phyloP scores from a whole-genome alignment of 768 basidiomycete genomes.

The Mycena albidolilacea region DNA sequence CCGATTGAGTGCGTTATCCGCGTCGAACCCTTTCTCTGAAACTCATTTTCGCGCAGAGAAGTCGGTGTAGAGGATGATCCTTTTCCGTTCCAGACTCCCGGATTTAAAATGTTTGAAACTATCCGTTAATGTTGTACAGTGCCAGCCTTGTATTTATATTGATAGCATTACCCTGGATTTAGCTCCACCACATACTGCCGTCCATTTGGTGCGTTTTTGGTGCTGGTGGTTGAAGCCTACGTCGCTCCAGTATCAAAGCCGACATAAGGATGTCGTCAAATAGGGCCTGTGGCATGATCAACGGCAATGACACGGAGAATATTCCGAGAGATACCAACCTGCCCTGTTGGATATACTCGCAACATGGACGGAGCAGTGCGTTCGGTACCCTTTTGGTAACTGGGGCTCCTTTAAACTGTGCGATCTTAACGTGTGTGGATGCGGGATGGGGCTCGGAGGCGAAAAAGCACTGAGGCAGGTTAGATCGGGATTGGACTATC shows the following conservation, averaged over 20 bases:
- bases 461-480: constrained; percentile 9
- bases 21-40: constrained; percentile 10
- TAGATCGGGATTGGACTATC: background rate
- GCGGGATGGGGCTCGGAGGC: background rate
- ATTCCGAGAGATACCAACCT: constrained; percentile 18
- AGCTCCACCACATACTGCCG: constrained; percentile 26
- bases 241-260: constrained; percentile 51
- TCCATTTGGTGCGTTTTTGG: background rate
- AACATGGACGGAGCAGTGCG: constrained; percentile 16
- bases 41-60: constrained; percentile 51
- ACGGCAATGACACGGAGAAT: constrained; percentile 38
- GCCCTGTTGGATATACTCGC: constrained; percentile 28
- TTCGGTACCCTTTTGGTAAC: constrained; percentile 10
- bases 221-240: constrained; percentile 44
- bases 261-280: constrained; percentile 54
- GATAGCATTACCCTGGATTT: background rate
- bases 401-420: constrained; percentile 23
- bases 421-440: constrained; percentile 19
- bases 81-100: constrained; percentile 75
- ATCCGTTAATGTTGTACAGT: constrained; percentile 66
- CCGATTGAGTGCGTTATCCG: constrained; percentile 76
- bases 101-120: constrained; percentile 84
- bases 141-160: background rate
- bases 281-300: constrained; percentile 46
- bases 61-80: constrained; percentile 74